Conservation (phyloP, 176 grass and related monocot genomes). For the Melocanna baccifera region DNA sequence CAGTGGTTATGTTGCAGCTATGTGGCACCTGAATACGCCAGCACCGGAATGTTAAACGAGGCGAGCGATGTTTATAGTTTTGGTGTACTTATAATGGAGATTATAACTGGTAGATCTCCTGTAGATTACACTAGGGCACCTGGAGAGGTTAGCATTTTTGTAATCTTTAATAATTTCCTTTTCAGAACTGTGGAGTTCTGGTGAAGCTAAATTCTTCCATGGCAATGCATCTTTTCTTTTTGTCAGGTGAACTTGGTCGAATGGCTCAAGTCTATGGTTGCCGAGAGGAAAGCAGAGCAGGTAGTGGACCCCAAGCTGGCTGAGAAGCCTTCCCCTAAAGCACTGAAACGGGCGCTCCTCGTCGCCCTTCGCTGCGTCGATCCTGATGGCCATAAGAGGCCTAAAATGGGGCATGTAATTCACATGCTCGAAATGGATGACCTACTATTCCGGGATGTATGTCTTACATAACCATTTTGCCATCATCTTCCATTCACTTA, state of each 20-base stretch:
- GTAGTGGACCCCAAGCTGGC: conserved; percentile 75
- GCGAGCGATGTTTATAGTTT: conserved; percentile 97
- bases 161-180: neutral
- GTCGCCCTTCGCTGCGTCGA: conserved; percentile 85
- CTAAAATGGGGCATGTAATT: conserved; percentile 96
- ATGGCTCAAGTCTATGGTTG: conserved; percentile 89
- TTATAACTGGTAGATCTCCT: conserved; percentile 87
- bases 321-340: conserved; percentile 76
- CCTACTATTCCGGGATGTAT: conserved; percentile 59
- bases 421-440: conserved; percentile 99
- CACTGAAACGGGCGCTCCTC: conserved; percentile 65
- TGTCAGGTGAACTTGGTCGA: conserved; percentile 92
- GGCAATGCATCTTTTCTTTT: neutral
- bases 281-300: conserved; percentile 67
- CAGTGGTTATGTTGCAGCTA: conserved; percentile 51
- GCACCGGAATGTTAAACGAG: conserved; percentile 95
- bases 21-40: conserved; percentile 92
- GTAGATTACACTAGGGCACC: conserved; percentile 85
- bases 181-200: neutral
- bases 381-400: conserved; percentile 81
- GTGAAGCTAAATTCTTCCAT: conserved; percentile 14
- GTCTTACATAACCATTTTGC: neutral
- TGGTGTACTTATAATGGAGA: conserved; percentile 93
- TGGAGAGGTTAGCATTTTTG: conserved; percentile 51
- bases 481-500: neutral